Percentiles rank a stretch among this genome's conserved stretches.
These are phyloP conservation scores for Colletotrichum sp. DNA, from an alignment of 2,329 filamentous ascomycete species.

Conservation along the genomic window DNA sequence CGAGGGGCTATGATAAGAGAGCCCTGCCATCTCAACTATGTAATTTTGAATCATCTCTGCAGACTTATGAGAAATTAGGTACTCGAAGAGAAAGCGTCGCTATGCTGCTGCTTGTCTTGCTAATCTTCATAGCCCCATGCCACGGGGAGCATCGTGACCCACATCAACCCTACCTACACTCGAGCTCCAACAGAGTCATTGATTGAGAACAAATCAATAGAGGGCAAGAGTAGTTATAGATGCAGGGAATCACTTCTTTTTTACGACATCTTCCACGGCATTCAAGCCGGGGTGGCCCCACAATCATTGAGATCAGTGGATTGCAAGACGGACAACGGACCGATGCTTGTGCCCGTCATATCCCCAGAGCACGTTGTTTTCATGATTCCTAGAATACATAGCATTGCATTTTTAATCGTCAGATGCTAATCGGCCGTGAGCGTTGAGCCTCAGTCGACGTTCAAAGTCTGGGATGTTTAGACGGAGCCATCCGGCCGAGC, in stretches of 20 bases:
- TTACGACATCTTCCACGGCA: not conserved
- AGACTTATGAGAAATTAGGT: not conserved
- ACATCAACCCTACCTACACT: accelerated
- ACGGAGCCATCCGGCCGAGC: not conserved
- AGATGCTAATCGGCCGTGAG: not conserved
- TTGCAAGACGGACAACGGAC: not conserved
- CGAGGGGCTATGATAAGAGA: accelerated
- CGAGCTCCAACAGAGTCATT: not conserved
- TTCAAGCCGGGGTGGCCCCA: not conserved
- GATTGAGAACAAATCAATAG: not conserved
- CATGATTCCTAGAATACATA: accelerated
- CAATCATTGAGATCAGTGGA: not conserved
- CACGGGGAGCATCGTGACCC: not conserved
- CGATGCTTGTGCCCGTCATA: not conserved
- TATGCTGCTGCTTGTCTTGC: not conserved
- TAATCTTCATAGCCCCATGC: not conserved
- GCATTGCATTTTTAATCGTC: not conserved
- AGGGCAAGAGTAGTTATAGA: accelerated
- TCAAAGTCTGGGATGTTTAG: not conserved
- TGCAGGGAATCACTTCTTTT: accelerated
- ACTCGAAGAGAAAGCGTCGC: not conserved
- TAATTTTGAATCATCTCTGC: not conserved
- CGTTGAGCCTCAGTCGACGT: not conserved
- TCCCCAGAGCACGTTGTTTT: not conserved
- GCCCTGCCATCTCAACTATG: accelerated